Base-by-base conservation (phyloP, 768 basidiomycete species). In the Serendipita vermifera region DNA sequence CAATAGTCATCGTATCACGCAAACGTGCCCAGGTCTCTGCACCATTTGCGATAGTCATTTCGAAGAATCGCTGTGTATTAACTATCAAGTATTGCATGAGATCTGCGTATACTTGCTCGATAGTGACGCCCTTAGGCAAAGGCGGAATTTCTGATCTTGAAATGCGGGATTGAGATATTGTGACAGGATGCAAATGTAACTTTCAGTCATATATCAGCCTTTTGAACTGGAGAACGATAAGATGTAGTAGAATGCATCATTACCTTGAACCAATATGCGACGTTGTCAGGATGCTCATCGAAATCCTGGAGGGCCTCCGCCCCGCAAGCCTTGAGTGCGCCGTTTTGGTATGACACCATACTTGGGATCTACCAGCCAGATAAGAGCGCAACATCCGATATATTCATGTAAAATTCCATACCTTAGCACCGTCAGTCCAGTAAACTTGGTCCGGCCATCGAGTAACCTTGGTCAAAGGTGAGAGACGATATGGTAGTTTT, bases 1-100 rank as follows among this genome's bases (percentile, higher is more conserved):
- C 69, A 55, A 74, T 77, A 27, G 77, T 70, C 46, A 51, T 51
- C 24, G 26, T 31, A 7, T 26, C 7, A 22, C 32, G 20, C 24
- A 51, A 29, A 15, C 46, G 46, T 7, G 26, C n/a, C 46, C 46
- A 51, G 17, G 32, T 51, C 2, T 64, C 46, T 33, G 26, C 31
- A 15, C 56, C 56, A 26, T 57, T 46, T 17, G 31, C 41, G 29
- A 43, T 48, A 6, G 13, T 32, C 9, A 6, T n/a, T 17, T 33
- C 24, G 41, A 57, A 57, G 33, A 57, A 57, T 5, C 20, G 33
- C 17, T 33, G 17, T 3, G 56, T 39, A 26, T 33, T 26, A 7
- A 15, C 38, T 15, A 48, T 48, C 17, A 57, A 48, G 31, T 57
- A 57, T 11, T 11, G n/a, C 3, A 57, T 29, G 33, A 57, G 51